Conservation (phyloP, 305 asterid species). For the Euphrasia arctica region DNA sequence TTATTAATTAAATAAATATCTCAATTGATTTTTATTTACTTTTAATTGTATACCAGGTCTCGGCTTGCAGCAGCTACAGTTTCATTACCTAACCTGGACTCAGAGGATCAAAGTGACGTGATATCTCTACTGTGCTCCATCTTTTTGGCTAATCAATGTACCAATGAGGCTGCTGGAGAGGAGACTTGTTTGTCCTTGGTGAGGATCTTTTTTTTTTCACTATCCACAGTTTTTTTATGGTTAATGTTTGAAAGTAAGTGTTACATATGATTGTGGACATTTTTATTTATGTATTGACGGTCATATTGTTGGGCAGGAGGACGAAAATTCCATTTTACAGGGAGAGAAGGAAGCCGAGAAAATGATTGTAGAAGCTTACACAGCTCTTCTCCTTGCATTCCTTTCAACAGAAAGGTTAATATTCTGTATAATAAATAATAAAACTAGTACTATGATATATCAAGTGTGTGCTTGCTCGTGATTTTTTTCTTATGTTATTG, state of each 20-base stretch:
- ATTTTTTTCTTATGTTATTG: slow-evolving; percentile 1
- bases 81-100: slow-evolving; percentile 42
- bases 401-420: slow-evolving; percentile 87
- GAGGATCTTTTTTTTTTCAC: slow-evolving; percentile 30
- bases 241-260: neutral
- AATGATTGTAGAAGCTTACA: slow-evolving; percentile 94
- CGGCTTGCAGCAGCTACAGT: slow-evolving; percentile 71
- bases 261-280: neutral
- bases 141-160: slow-evolving; percentile 87
- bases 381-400: slow-evolving; percentile 97
- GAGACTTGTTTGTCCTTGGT: slow-evolving; percentile 66
- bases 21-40: slow-evolving; percentile 1
- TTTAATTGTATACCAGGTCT: slow-evolving; percentile 37
- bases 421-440: slow-evolving; percentile 4
- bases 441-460: slow-evolving; percentile 8
- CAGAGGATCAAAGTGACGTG: slow-evolving; percentile 41
- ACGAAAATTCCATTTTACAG: slow-evolving; percentile 73
- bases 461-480: slow-evolving; percentile 26
- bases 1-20: neutral
- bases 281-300: neutral
- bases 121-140: slow-evolving; percentile 70
- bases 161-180: slow-evolving; percentile 75
- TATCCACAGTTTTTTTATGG: neutral
- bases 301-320: slow-evolving; percentile 52
- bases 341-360: slow-evolving; percentile 98